A percentile compares a stretch with the other conserved stretches of the same genome.
These are phyloP conservation scores for Cryoendolithus antarcticus DNA, from an alignment of 2,329 filamentous ascomycete species.

Conservation along the genomic window DNA sequence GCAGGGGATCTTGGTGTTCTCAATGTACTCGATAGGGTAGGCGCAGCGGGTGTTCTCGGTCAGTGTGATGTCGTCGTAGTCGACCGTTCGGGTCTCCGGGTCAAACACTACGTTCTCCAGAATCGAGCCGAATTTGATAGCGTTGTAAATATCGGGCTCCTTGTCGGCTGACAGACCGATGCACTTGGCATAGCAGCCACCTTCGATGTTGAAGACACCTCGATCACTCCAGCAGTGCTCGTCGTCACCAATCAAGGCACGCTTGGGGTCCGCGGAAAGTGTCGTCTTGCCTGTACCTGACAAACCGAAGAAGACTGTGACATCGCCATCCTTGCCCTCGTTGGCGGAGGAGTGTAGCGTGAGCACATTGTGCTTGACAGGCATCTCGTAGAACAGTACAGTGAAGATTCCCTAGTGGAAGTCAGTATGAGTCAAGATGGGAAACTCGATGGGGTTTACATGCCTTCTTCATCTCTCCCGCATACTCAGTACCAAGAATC, in stretches of 20 bases:
- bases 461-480: conserved; percentile 41
- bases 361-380: conserved; percentile 97
- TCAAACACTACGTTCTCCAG: conserved; percentile 98
- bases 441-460: no score
- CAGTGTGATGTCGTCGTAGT: conserved; percentile 89
- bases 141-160: conserved; percentile 94
- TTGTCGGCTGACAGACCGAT: conserved; percentile 96
- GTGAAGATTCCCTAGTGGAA: conserved; percentile 68
- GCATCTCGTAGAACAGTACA: conserved; percentile 99
- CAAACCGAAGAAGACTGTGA: conserved; percentile 98
- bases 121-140: conserved; percentile 93
- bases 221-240: conserved; percentile 99
- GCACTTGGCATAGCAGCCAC: conserved; percentile 98
- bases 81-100: conserved; percentile 73
- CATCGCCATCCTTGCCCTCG: conserved; percentile 86
- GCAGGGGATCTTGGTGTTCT: conserved; percentile 98
- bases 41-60: conserved; percentile 98
- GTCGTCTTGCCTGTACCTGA: conserved; percentile 99
- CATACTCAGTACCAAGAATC: conserved; percentile 97
- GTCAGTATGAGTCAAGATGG: no score
- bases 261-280: conserved; percentile 91
- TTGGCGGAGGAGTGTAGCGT: conserved; percentile 98
- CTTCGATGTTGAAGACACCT: conserved; percentile 99
- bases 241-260: conserved; percentile 90
- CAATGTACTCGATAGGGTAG: conserved; percentile 98